Base-by-base conservation (phyloP, 176 grass and related monocot genomes). In the Paspalum vaginatum region DNA sequence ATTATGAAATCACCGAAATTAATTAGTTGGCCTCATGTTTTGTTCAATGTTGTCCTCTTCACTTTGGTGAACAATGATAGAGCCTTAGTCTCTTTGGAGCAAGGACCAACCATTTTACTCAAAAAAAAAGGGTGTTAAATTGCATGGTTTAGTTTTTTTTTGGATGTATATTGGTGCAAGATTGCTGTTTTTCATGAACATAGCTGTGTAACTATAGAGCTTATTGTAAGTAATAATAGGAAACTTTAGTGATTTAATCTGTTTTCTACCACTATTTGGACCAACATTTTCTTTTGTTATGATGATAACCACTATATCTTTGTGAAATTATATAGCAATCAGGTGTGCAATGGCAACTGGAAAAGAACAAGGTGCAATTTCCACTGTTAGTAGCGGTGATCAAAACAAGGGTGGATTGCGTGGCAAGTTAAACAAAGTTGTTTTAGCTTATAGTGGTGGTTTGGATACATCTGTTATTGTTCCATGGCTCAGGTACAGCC, bases 381-480 rank as follows among this genome's bases (percentile, higher is more conserved):
- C 83, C 41, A 21, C 69, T 47, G 37, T 80, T 81, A 61, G 24
- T 62, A 46, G 17, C 53, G 59, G 47, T 52, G 83, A 78, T 61
- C 72, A 91, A 14, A 83, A 51, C 21, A 85, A 65, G 20, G 83
- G 78, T 26, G 86, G 88, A 40, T 38, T 93, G 40, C 88, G 83
- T 80, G 88, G 94, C 43, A 93, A 97, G 69, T 68, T 97, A 32
- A 97, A 99, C 32, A 99, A 99, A 85, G 96, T 99, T 49, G 92
- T 99, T 85, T 85, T 99, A 60, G 96, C 96, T 81, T 99, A 99
- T 71, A 99, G 96, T 38, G 96, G 96, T 77, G 96, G 96, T 52
- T 85, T 99, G 75, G 96, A 95, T 80, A 99, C 96, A 27, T 99
- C 96, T 53, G 96, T 99, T 27, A 95, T 99, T 65, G 96, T 99